A percentile compares a stretch with the other conserved stretches of the same genome.
Conservation (phyloP, 1,139 yeast species). For the Suhomyces anneliseae region DNA sequence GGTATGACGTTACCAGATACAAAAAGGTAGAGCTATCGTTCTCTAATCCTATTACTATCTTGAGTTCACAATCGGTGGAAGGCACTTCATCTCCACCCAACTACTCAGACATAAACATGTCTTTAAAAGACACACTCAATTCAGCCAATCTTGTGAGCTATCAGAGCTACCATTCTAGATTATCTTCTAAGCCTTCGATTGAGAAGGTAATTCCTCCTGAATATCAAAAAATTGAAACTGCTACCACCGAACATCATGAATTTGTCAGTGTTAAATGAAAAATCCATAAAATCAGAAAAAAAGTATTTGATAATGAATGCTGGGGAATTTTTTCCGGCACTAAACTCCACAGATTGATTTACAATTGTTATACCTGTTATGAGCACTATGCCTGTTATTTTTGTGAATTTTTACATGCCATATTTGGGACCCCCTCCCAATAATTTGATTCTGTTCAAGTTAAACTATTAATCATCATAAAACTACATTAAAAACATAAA, state of each 20-base stretch:
- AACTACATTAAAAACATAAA: too few species aligned
- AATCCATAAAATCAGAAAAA: too few species aligned
- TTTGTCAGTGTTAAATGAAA: too few species aligned
- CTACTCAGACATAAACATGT: constrained; percentile 4
- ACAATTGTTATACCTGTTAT: too few species aligned
- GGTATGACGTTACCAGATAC: constrained; percentile 9
- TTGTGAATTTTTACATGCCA: too few species aligned
- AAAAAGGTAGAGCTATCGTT: constrained; percentile 18
- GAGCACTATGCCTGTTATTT: too few species aligned
- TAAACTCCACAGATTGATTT: too few species aligned
- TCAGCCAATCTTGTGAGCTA: background rate
- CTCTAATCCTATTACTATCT: constrained; percentile 15
- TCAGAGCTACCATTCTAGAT: background rate
- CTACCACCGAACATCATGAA: background rate
- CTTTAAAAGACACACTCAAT: background rate
- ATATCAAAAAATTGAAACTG: background rate
- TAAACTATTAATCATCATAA: too few species aligned
- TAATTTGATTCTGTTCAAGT: too few species aligned
- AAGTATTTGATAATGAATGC: too few species aligned
- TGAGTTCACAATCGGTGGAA: constrained; percentile 13
- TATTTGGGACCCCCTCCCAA: too few species aligned
- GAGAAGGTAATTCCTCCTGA: background rate
- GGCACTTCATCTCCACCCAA: constrained; percentile 15
- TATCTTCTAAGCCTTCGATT: background rate
- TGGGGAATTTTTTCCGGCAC: too few species aligned